phyloP scores from a whole-genome alignment of 345 rosid species.

The Boechera divaricarpa region DNA sequence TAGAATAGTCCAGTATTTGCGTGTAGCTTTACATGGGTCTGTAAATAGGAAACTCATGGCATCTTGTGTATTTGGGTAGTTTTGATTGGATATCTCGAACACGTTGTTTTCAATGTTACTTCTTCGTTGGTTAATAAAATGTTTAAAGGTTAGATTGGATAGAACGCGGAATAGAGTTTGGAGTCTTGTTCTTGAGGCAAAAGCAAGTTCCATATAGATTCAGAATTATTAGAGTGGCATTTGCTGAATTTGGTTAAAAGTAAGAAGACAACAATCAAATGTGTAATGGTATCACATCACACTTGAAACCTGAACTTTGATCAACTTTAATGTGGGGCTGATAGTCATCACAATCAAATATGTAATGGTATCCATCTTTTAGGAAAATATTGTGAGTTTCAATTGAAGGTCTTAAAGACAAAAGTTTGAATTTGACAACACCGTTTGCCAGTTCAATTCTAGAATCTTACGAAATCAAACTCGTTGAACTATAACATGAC shows the following conservation, averaged over 20 bases:
- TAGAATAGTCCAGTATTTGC: background rate
- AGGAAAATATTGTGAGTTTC: background rate
- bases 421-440: background rate
- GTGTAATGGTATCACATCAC: slow-evolving; percentile 13
- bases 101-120: background rate
- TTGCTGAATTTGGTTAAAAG: background rate
- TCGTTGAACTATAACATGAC: background rate
- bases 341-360: too few species aligned
- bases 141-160: background rate
- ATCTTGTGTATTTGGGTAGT: background rate
- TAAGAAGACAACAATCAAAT: slow-evolving; percentile 5
- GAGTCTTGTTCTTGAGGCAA: background rate
- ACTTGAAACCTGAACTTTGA: background rate
- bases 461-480: background rate
- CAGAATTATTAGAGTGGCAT: background rate
- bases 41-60: background rate
- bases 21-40: background rate
- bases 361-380: background rate
- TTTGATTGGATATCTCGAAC: background rate
- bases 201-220: background rate
- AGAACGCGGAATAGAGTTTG: background rate
- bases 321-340: background rate
- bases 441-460: background rate
- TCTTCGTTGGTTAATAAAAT: background rate
- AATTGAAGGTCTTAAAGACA: background rate